Conservation (phyloP, 805 yeast genomes). For the Starmerella etchellsii region DNA sequence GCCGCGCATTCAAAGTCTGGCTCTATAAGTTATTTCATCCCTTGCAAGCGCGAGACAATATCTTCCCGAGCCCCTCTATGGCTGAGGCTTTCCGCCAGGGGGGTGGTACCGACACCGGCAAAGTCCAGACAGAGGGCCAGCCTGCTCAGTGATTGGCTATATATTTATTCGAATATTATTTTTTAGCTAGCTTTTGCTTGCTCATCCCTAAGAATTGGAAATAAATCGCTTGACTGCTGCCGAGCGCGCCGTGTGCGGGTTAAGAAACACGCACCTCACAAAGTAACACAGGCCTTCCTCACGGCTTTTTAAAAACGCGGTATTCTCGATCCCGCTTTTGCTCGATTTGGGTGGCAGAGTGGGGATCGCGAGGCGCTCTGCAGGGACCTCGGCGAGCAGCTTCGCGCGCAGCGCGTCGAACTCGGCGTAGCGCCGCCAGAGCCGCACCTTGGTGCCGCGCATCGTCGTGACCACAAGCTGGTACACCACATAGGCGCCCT, state of each 20-base stretch:
- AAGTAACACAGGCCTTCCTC: constrained; percentile 36
- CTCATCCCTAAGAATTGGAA: no score
- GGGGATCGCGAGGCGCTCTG: constrained; percentile 31
- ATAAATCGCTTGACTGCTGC: constrained; percentile 27
- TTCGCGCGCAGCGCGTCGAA: constrained; percentile 37
- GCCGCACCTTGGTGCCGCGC: constrained; percentile 28
- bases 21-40: neutral
- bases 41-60: no score
- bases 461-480: constrained; percentile 29
- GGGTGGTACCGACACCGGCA: constrained; percentile 1
- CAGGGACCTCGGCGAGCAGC: constrained; percentile 31
- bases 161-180: no score
- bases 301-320: constrained; percentile 29
- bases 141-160: constrained; percentile 3
- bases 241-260: constrained; percentile 30
- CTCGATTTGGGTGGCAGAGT: constrained; percentile 35
- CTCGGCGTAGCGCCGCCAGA: constrained; percentile 55
- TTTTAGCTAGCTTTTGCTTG: no score
- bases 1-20: constrained; percentile 2
- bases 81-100: no score
- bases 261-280: constrained; percentile 33
- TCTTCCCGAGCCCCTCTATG: no score
- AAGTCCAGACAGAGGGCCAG: constrained; percentile 2
- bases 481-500: constrained; percentile 35
- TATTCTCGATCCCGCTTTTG: constrained; percentile 21